These are phyloP conservation scores for Tuber calosporum DNA, from an alignment of 495 filamentous ascomycete species.

Conservation along the genomic window DNA sequence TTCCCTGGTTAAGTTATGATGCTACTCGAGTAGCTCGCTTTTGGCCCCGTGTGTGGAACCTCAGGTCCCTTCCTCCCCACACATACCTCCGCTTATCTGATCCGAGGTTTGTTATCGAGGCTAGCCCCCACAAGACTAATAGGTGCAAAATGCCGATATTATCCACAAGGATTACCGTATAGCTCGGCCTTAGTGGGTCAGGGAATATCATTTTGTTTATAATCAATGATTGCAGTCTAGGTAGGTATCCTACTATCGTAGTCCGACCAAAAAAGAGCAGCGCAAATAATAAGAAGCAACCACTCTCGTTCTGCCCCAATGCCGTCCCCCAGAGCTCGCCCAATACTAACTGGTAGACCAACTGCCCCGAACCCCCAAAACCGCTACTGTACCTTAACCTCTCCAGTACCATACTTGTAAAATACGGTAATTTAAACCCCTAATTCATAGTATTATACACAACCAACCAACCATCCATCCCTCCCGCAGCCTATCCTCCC, in stretches of 20 bases:
- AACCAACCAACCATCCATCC: neutral
- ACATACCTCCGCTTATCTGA: constrained; percentile 17
- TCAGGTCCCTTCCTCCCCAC: neutral
- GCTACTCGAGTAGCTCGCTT: too few species aligned
- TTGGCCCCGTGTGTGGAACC: neutral
- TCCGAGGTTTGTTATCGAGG: constrained; percentile 18
- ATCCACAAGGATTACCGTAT: neutral
- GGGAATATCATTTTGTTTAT: neutral
- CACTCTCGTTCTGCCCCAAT: neutral
- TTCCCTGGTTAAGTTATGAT: neutral
- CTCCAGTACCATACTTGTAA: neutral
- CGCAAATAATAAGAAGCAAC: neutral
- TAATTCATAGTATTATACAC: constrained; percentile 16
- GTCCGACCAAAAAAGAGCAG: neutral
- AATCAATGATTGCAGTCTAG: neutral
- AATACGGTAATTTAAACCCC: constrained; percentile 9
- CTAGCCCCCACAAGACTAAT: neutral
- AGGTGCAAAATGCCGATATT: neutral
- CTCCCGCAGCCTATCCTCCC: neutral
- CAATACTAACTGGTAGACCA: neutral
- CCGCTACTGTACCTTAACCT: neutral
- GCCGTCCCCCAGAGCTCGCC: neutral
- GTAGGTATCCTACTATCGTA: neutral
- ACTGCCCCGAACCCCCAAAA: neutral
- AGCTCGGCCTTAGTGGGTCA: neutral